A percentile compares a stretch with the other conserved stretches of the same genome.
Evolutionary conservation across 805 yeast species (phyloP).

Genomic region (Kazachstania africana): DNA sequence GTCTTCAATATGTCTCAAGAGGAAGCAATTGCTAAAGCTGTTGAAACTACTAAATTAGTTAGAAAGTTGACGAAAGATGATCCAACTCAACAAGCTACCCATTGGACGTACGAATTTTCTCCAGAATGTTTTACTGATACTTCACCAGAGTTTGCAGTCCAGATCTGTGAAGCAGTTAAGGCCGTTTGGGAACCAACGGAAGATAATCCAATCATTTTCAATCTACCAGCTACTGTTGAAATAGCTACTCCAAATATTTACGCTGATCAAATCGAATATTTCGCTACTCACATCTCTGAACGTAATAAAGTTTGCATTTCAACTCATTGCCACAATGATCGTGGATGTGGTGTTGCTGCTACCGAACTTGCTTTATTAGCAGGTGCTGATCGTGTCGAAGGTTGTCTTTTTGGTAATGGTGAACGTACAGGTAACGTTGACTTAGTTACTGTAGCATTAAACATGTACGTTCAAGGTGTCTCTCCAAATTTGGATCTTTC

Average conservation of each 20-base stretch:
- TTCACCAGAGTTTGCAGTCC: constrained; percentile 46
- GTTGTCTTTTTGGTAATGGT: constrained; percentile 77
- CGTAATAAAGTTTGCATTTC: constrained; percentile 66
- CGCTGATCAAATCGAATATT: constrained; percentile 78
- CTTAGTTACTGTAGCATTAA: constrained; percentile 64
- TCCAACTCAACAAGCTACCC: constrained; percentile 38
- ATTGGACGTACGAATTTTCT: constrained; percentile 68
- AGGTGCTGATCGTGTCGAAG: constrained; percentile 84
- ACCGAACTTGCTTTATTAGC: constrained; percentile 73
- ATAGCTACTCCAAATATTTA: constrained; percentile 70
- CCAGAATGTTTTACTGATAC: constrained; percentile 76
- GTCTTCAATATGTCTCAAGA: constrained; percentile 51
- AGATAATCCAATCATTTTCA: constrained; percentile 61
- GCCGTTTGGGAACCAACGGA: constrained; percentile 60
- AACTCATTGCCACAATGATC: constrained; percentile 73
- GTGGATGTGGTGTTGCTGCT: constrained; percentile 87
- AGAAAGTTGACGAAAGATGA: constrained; percentile 61
- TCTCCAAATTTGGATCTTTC: constrained; percentile 61
- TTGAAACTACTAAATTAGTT: constrained; percentile 49
- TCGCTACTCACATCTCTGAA: constrained; percentile 45
- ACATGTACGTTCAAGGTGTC: constrained; percentile 70
- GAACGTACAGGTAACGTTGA: constrained; percentile 85
- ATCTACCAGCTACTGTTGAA: constrained; percentile 79
- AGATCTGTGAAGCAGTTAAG: constrained; percentile 66
- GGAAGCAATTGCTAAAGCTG: constrained; percentile 50